phyloP scores from a whole-genome alignment of 1,139 yeast species.

The Suhomyces atakaporum region DNA sequence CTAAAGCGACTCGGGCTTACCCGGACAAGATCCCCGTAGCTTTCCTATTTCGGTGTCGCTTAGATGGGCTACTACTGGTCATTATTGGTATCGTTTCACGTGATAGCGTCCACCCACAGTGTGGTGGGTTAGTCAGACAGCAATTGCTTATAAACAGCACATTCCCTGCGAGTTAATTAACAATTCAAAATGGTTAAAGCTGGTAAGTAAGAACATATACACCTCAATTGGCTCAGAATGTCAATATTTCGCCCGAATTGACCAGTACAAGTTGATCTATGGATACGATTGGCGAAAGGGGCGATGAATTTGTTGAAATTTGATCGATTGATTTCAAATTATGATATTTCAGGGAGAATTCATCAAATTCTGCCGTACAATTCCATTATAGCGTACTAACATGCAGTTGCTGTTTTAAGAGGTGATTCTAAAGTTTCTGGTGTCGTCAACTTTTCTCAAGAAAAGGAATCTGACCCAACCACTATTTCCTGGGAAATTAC shows the following conservation, averaged over 20 bases:
- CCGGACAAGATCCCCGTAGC: conserved; percentile 1
- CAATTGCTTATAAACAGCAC: conserved; percentile 10
- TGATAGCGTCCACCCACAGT: conserved; percentile 1
- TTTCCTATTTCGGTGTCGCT: background rate
- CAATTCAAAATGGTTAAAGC: conserved; percentile 36
- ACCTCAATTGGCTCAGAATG: background rate
- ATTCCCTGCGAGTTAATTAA: conserved; percentile 1
- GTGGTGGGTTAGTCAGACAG: conserved; percentile 4
- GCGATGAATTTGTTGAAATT: too few relatives aligned
- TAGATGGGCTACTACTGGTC: background rate
- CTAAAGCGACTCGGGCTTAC: too few relatives aligned
- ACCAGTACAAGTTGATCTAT: too few relatives aligned
- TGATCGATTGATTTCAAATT: too few relatives aligned
- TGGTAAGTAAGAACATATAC: conserved; percentile 26
- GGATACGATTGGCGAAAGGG: too few relatives aligned
- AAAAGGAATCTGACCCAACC: conserved; percentile 75
- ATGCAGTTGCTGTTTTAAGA: conserved; percentile 89
- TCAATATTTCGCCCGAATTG: too few relatives aligned
- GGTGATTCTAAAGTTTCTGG: conserved; percentile 93
- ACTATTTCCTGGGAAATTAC: conserved; percentile 82
- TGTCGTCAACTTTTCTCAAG: conserved; percentile 82
- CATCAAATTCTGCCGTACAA: too few relatives aligned
- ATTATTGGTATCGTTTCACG: conserved; percentile 1
- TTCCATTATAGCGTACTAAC: too few relatives aligned
- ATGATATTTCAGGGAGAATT: too few relatives aligned